Evolutionary conservation across 305 asterid species (phyloP).

Genomic region (Fraxinus dipetala): DNA sequence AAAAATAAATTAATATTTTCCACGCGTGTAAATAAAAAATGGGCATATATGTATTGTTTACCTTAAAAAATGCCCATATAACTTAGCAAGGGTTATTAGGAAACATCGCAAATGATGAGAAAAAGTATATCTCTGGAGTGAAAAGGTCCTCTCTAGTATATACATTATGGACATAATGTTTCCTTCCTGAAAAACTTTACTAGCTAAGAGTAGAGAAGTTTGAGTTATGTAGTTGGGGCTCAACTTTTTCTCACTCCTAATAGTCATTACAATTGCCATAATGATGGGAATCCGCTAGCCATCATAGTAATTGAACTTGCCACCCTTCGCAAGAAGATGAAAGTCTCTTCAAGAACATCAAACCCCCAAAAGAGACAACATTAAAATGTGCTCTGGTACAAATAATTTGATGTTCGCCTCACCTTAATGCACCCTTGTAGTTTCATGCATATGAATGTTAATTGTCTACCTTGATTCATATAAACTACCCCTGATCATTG

Average conservation of each 20-base stretch:
- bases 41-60: neutral
- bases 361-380: neutral
- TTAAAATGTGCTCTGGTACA: neutral
- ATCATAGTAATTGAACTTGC: neutral
- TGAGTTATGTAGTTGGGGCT: neutral
- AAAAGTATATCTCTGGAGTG: neutral
- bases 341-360: neutral
- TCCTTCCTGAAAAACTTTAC: neutral
- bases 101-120: neutral
- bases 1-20: constrained; percentile 5
- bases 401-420: neutral
- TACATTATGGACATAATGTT: neutral
- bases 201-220: neutral
- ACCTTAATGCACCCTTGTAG: neutral
- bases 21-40: neutral
- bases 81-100: constrained; percentile 8
- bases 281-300: neutral
- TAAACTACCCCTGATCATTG: neutral
- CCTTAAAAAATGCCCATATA: constrained; percentile 13
- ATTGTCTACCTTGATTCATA: neutral
- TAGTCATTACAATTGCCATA: neutral
- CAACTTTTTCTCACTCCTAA: neutral
- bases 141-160: neutral
- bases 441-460: neutral
- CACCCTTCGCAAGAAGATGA: neutral